These are phyloP conservation scores for Rubia balearica DNA, from an alignment of 305 asterid genomes.

Conservation along the genomic window DNA sequence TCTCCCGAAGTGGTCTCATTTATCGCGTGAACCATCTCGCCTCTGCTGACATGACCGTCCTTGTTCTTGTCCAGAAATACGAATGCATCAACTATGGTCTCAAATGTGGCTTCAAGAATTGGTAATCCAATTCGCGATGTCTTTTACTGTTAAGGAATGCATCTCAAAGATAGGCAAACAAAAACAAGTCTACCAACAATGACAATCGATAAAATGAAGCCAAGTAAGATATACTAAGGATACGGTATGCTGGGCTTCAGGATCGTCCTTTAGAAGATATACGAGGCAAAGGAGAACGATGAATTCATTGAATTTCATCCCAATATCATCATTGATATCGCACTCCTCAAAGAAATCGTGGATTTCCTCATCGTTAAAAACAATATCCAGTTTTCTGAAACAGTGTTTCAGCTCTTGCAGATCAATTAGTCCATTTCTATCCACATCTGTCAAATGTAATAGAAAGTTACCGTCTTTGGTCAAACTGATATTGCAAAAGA, in stretches of 20 bases:
- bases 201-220: not conserved
- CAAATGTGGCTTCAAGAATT: conserved; percentile 62
- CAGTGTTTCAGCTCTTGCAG: conserved; percentile 67
- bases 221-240: conserved; percentile 24
- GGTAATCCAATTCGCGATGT: conserved; percentile 59
- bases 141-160: conserved; percentile 42
- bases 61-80: conserved; percentile 81
- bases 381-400: conserved; percentile 53
- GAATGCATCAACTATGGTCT: conserved; percentile 67
- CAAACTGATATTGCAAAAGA: too few relatives aligned
- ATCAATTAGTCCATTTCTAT: conserved; percentile 67
- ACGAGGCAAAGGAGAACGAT: conserved; percentile 84
- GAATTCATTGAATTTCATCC: conserved; percentile 70
- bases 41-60: conserved; percentile 80
- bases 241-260: conserved; percentile 40
- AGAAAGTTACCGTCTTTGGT: not conserved
- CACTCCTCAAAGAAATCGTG: conserved; percentile 67
- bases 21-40: conserved; percentile 75
- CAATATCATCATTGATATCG: conserved; percentile 69
- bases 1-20: conserved; percentile 64
- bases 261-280: conserved; percentile 67
- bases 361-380: conserved; percentile 64
- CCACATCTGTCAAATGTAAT: conserved; percentile 35
- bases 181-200: not conserved
- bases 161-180: not conserved